Percentiles rank a stretch among this genome's conserved stretches.
phyloP scores from a whole-genome alignment of 805 yeast species.

The Naumovozyma dairenensis region DNA sequence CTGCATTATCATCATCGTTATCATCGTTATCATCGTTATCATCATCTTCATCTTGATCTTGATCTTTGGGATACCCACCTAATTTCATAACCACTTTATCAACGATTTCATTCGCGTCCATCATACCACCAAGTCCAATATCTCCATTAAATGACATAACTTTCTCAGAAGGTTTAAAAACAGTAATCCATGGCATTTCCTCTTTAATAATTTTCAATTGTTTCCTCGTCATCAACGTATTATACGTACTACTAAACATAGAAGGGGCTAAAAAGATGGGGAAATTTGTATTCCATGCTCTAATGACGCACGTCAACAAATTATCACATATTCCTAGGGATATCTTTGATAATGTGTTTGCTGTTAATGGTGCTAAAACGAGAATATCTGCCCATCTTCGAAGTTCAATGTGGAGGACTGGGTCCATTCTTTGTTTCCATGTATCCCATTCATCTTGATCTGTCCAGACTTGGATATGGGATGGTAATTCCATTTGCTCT shows the following conservation, averaged over 20 bases:
- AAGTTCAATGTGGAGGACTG: slow-evolving; percentile 87
- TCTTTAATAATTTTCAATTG: slow-evolving; percentile 69
- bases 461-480: slow-evolving; percentile 79
- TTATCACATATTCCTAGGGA: slow-evolving; percentile 90
- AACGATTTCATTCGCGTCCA: slow-evolving; percentile 92
- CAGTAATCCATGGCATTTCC: slow-evolving; percentile 92
- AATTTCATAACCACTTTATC: slow-evolving; percentile 70
- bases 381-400: slow-evolving; percentile 95
- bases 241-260: slow-evolving; percentile 88
- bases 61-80: slow-evolving; percentile 50
- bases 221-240: slow-evolving; percentile 76
- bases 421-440: slow-evolving; percentile 79
- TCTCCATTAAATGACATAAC: slow-evolving; percentile 91
- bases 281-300: slow-evolving; percentile 92
- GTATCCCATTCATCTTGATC: slow-evolving; percentile 90
- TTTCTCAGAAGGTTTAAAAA: slow-evolving; percentile 90
- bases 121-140: slow-evolving; percentile 99
- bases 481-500: slow-evolving; percentile 44
- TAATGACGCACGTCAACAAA: slow-evolving; percentile 73
- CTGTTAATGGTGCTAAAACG: slow-evolving; percentile 88
- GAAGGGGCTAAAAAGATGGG: slow-evolving; percentile 92
- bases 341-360: slow-evolving; percentile 84
- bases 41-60: slow-evolving; percentile 39
- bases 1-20: slow-evolving; percentile 31
- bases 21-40: slow-evolving; percentile 36